Base-by-base conservation (phyloP, 2,329 filamentous ascomycete species). In the Alternaria infectoria region DNA sequence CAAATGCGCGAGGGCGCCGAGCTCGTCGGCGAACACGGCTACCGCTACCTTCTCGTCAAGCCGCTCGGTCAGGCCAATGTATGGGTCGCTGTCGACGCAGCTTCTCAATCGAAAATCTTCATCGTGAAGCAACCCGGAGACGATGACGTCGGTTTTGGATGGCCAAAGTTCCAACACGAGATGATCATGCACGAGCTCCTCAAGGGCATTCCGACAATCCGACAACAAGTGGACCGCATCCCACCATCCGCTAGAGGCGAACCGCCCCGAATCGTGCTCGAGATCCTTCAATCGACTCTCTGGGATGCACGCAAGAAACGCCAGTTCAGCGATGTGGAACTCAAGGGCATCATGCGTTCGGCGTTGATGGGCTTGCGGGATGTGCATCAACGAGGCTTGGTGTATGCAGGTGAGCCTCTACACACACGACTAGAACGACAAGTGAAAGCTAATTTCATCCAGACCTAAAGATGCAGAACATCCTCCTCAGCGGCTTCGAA, bases 161-260 rank as follows among this genome's bases (percentile, higher is more conserved):
- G 62, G 62, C 62, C 62, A 6, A 51, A 47, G 36, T 65, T 65
- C 28, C 62, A 65, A 25, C 62, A 65, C 17, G 62, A 65, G 23
- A 65, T 65, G 62, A 44, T 65, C 15, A 65, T 65, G 62, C 62
- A 65, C 25, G 62, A 65, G 21, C 59, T 59, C 17, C 59, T 65
- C 51, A 65, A 65, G 15, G 62, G 45, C 25, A 58, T 59, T 17
- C 51, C 59, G 9, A 58, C 62, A 2, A 62, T 65, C 40, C 28
- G 62, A n/a, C 59, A 62, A 26, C 62, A 65, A 49, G 46, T 65
- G 10, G 62, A 65, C 46, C 62, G 62, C 40, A 65, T 65, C 15
- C 62, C 59, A 21, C 59, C 62, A 11, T 49, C 56, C 11, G 55
- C 55, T 3, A 54, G 47, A 15, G 30, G 44, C 28, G 62, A 62